phyloP scores from a whole-genome alignment of 345 rosid genomes.

The Lumnitzera racemosa region DNA sequence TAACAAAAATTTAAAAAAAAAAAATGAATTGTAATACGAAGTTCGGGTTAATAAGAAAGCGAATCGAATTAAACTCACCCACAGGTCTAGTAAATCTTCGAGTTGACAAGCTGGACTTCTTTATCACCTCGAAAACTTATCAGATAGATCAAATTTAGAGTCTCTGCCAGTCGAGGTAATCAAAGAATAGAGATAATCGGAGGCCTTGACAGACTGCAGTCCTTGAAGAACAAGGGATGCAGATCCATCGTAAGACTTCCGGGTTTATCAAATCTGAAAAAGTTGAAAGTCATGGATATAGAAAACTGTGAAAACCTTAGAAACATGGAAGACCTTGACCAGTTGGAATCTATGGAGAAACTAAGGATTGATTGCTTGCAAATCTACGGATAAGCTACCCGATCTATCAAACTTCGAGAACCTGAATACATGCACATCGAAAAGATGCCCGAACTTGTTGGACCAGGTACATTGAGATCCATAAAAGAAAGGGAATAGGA shows the following conservation, averaged over 20 bases:
- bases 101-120: too few species aligned
- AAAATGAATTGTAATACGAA: too few species aligned
- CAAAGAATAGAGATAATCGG: too few species aligned
- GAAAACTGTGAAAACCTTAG: conserved; percentile 12
- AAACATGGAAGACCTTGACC: conserved; percentile 9
- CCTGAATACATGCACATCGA: conserved; percentile 13
- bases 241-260: conserved; percentile 4
- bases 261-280: conserved; percentile 7
- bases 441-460: conserved; percentile 13
- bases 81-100: too few species aligned
- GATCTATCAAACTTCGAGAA: conserved; percentile 14
- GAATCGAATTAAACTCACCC: too few species aligned
- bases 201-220: conserved; percentile 12
- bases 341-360: conserved; percentile 13
- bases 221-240: conserved; percentile 14
- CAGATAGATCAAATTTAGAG: too few species aligned
- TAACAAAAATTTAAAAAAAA: too few species aligned
- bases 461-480: conserved; percentile 14
- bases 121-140: too few species aligned
- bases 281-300: conserved; percentile 7
- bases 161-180: too few species aligned
- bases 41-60: too few species aligned
- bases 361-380: conserved; percentile 14
- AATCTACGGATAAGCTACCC: conserved; percentile 10
- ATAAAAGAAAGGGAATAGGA: conserved; percentile 3